Base-by-base conservation (phyloP, 2,329 filamentous ascomycete species). In the Talaromyces sp. region DNA sequence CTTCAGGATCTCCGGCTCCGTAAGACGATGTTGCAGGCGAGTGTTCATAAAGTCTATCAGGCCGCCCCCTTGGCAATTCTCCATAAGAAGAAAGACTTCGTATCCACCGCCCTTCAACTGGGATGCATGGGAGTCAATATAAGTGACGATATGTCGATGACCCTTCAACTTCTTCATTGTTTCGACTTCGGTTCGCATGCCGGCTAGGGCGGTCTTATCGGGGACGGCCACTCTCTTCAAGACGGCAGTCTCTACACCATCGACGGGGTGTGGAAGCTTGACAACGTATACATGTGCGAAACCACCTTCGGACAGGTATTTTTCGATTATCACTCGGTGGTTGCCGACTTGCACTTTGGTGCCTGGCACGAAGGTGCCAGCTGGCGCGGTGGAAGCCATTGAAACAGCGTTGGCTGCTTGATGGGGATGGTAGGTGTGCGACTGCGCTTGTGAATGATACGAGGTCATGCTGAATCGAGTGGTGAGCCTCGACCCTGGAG, bases 1-100 rank as follows among this genome's bases (percentile, higher is more conserved):
- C 78, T 92, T 89, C 67, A 99, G 79, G 66, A 99, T 96, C 79
- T 99, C 94, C 52, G 94, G 93, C 78, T 99, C 94, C 36, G 93
- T 99, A 74, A 99, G 81, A 53, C 94, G 89, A 73, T 99, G 92
- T 76, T 99, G 94, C 67, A 99, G 78, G 55, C 94, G 85, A 36
- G 94, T 99, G 76, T 99, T 99, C 94, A 99, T 99, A 73, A 97
- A 99, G 77, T 99, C 94, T 72, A 99, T 99, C 71, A 99, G 78
- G 36, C 94, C 93, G 63, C 94, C 94, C 53, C 94, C 94, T 68
- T 89, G 86, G 77, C 94, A 99, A 75, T 88, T 97, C 73, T 99
- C 94, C 94, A 99, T 99, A 63, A 99, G 86, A 69, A 99, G 75
- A 69, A 99, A 99, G 59, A 99, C 94, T 79, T 99, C 94, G 73